Evolutionary conservation across 805 yeast genomes (phyloP), one percentile per base, ranked within the genome.

Genomic region (Saccharomycopsis sp.): DNA sequence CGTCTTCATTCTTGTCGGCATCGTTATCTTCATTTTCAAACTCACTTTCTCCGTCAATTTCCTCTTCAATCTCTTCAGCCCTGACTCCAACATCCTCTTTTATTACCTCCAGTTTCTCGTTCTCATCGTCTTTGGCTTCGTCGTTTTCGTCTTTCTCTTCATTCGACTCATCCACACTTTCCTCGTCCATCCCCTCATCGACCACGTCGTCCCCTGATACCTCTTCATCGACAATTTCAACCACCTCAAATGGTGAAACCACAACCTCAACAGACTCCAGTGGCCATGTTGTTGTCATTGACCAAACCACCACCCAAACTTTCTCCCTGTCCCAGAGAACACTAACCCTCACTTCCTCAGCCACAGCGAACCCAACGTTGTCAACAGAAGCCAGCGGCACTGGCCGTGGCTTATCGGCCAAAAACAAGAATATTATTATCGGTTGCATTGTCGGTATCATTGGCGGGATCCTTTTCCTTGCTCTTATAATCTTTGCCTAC

Each of bases 371-470:
- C 2, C 56, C 56, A n/a, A 49, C 52, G 2, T 24, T 51, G 6
- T 38, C 54, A 1, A 58, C 14, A 32, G 56, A 35, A 50, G 45
- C 38, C 19, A 45, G 54, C 31, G 34, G 51, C 1, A 31, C 43
- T 22, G 31, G 56, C 5, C 55, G 61, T 2, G 81, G 81, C 0
- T 61, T 79, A 5, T 68, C 80, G 1, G 55, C 65, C 13, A 70
- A 72, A 41, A 61, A 72, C 47, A 68, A 74, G 44, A 72, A 71
- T 45, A 71, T 81, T 28, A 75, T 81, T 20, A 71, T 80, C 42
- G 88, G 88, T 32, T 79, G 80, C 47, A 81, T 77, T 23, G 81
- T 81, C 4, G 88, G 88, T 44, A 72, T 83, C 11, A 85, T 85
- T 42, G 77, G 79, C 1, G 85, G 89, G 2, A 51, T 74, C 0